Evolutionary conservation across 768 basidiomycete genomes (phyloP), one percentile per base, ranked within the genome.

Genomic region (Psilocybe subaeruginosa): DNA sequence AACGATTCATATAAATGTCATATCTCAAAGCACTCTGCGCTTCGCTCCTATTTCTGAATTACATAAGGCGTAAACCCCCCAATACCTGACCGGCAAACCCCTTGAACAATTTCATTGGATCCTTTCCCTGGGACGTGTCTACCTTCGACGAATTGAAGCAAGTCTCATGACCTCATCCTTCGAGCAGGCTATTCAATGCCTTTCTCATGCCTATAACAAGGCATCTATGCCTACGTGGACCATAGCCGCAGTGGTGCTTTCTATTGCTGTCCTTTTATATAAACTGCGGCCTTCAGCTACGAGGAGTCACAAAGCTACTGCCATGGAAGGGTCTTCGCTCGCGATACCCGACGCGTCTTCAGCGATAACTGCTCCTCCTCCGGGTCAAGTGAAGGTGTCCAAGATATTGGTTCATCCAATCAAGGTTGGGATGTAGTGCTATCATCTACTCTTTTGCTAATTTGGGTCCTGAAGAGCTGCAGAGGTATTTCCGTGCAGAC

Each of bases 321-420:
- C 51, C 16, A 23, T 43, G 41, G 41, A 43, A 11, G 41, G 11
- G 4, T 43, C 41, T n/a, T 43, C 31, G 17, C 30, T 47, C 23
- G 39, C 29, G 39, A 39, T 43, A 55, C 35, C n/a, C 41, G 30
- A 33, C 12, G 27, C 33, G 11, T 27, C 39, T 19, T n/a, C 55
- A 52, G 54, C 31, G 8, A 64, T 56, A 54, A 52, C 61, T 51
- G 47, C 49, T 4, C 69, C 66, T 49, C 35, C 54, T 52, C 67
- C 74, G 55, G 75, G 73, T 19, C 64, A 74, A 29, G 76, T 81
- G 14, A 77, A 69, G 11, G 83, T 90, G 23, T 79, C 83, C 0
- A 86, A 83, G 69, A 82, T 90, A 19, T 63, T 89, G 37, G 66
- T 90, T 2, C 89, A 90, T 68, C 89, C 89, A 43, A 86, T 90